A percentile compares a stretch with the other conserved stretches of the same genome.
phyloP scores from a whole-genome alignment of 768 basidiomycete species.

The Lentinula lateritia region DNA sequence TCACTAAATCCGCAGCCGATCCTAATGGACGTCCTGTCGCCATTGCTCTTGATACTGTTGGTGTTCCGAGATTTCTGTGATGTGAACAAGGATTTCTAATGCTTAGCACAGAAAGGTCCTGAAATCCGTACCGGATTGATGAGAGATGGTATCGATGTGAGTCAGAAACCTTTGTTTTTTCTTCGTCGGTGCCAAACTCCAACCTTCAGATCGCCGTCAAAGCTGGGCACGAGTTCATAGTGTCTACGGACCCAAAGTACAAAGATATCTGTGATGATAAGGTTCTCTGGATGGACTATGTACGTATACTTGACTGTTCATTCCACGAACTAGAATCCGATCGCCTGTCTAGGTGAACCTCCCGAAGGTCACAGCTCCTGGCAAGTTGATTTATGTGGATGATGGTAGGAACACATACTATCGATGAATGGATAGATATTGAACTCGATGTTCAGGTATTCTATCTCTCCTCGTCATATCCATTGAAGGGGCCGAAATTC shows the following conservation, averaged over 20 bases:
- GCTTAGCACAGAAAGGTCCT: slow-evolving; percentile 79
- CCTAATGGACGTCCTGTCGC: slow-evolving; percentile 86
- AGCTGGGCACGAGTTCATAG: slow-evolving; percentile 91
- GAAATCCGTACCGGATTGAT: slow-evolving; percentile 98
- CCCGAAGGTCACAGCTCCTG: slow-evolving; percentile 93
- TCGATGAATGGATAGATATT: neutral
- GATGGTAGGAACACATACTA: slow-evolving; percentile 54
- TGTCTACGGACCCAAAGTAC: slow-evolving; percentile 82
- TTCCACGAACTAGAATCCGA: neutral
- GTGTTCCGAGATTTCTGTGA: slow-evolving; percentile 22
- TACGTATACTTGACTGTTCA: slow-evolving; percentile 33
- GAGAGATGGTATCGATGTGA: slow-evolving; percentile 78
- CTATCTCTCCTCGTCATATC: slow-evolving; percentile 89
- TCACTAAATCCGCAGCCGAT: slow-evolving; percentile 37
- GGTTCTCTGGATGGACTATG: slow-evolving; percentile 90
- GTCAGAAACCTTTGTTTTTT: slow-evolving; percentile 22
- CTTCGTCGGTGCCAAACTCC: slow-evolving; percentile 5
- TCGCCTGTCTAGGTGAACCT: slow-evolving; percentile 62
- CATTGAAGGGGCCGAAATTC: slow-evolving; percentile 76
- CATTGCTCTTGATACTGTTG: slow-evolving; percentile 93
- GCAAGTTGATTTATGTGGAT: slow-evolving; percentile 96
- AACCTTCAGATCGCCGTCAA: slow-evolving; percentile 63
- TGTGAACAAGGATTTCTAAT: slow-evolving; percentile 4
- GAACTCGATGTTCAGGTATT: slow-evolving; percentile 46
- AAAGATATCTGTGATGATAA: slow-evolving; percentile 77